Conservation (phyloP, 2,329 filamentous ascomycete species). For the Thelonectria discophora region DNA sequence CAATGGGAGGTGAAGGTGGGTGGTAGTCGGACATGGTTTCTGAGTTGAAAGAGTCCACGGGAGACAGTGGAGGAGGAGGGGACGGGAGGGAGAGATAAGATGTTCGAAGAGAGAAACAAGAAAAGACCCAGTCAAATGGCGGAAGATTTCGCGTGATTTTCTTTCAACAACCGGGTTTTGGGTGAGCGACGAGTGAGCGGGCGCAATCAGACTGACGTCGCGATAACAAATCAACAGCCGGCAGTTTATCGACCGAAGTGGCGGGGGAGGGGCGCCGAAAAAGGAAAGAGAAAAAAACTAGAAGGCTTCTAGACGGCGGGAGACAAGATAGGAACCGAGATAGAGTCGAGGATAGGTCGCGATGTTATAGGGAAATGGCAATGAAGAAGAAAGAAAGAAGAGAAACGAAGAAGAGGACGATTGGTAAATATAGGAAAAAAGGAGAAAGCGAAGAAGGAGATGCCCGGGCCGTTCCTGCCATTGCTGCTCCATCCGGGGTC, state of each 20-base stretch:
- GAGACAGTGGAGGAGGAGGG: not conserved
- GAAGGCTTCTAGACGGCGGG: not conserved
- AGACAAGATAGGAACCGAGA: not conserved
- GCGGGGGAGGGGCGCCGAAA: not conserved
- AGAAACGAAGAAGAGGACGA: conserved; percentile 1
- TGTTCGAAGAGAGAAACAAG: conserved; percentile 10
- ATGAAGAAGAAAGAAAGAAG: not conserved
- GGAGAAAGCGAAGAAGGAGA: conserved; percentile 12
- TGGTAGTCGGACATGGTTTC: conserved; percentile 18
- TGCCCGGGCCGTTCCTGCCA: not conserved
- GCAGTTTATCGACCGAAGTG: not conserved
- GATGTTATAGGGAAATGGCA: not conserved
- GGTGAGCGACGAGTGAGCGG: conserved; percentile 7
- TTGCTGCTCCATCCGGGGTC: conserved; percentile 20
- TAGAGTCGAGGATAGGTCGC: not conserved
- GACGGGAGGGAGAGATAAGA: conserved; percentile 13
- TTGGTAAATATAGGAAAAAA: conserved; percentile 9
- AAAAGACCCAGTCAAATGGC: conserved; percentile 1
- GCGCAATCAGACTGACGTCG: conserved; percentile 22
- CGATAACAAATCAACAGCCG: conserved; percentile 16
- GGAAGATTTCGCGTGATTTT: not conserved
- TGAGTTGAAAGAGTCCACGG: not conserved
- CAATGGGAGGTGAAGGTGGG: conserved; percentile 14
- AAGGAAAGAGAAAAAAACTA: not conserved
- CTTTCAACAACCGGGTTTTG: not conserved